Evolutionary conservation across 208 protist species (phyloP).

Genomic region (Leishmania aethiopica): DNA sequence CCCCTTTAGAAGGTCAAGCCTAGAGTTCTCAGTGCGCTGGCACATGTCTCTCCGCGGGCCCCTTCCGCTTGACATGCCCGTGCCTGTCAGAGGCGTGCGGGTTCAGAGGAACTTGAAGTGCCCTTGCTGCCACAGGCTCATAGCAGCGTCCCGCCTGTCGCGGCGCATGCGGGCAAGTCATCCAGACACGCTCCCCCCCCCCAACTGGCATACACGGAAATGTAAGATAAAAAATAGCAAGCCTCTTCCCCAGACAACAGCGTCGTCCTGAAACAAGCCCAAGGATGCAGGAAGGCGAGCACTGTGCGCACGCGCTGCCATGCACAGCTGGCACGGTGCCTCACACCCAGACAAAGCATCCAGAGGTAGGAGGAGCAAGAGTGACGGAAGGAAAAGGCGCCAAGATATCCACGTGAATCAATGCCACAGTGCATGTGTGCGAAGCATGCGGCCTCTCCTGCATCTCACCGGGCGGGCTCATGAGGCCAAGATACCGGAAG

Average conservation of each 20-base stretch:
- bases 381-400: not conserved
- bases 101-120: not conserved
- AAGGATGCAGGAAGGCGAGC: not conserved
- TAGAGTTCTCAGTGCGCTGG: not conserved
- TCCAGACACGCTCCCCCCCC: not conserved
- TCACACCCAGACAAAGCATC: not conserved
- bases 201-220: not conserved
- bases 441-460: not conserved
- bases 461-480: not conserved
- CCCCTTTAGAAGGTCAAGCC: not conserved
- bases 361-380: not conserved
- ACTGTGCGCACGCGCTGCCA: not conserved
- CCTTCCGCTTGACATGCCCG: not conserved
- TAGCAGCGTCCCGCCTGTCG: not conserved
- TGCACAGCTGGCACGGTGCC: not conserved
- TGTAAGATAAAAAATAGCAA: not conserved
- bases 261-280: not conserved
- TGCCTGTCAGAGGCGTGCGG: not conserved
- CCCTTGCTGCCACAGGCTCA: not conserved
- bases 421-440: not conserved
- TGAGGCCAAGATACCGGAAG: not conserved
- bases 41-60: not conserved
- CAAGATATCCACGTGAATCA: not conserved
- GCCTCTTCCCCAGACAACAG: not conserved
- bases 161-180: not conserved